phyloP scores from a whole-genome alignment of 371 early-diverging fungal genomes.

The Syncephalis plumigaleata region DNA sequence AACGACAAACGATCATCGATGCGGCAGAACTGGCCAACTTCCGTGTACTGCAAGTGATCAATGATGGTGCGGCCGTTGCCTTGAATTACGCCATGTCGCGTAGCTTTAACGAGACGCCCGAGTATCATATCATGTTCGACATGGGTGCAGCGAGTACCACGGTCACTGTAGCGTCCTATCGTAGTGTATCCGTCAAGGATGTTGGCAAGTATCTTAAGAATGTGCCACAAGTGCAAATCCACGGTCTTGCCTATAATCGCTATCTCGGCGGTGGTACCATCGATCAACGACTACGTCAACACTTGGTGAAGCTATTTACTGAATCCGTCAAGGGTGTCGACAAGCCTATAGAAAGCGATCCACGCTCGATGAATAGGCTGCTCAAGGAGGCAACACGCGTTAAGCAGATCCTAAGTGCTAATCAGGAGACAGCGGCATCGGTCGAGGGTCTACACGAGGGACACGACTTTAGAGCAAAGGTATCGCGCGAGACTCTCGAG shows the following conservation, averaged over 20 bases:
- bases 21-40: slow-evolving; percentile 87
- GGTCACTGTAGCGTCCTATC: slow-evolving; percentile 71
- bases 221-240: slow-evolving; percentile 54
- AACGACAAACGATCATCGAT: slow-evolving; percentile 85
- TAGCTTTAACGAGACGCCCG: slow-evolving; percentile 42
- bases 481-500: slow-evolving; percentile 70
- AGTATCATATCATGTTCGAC: slow-evolving; percentile 85
- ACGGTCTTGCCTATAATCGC: slow-evolving; percentile 64
- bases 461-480: slow-evolving; percentile 55
- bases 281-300: slow-evolving; percentile 59
- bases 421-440: slow-evolving; percentile 67
- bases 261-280: slow-evolving; percentile 79
- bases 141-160: slow-evolving; percentile 92
- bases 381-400: slow-evolving; percentile 85
- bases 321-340: slow-evolving; percentile 14
- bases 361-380: slow-evolving; percentile 73
- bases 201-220: slow-evolving; percentile 30
- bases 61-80: slow-evolving; percentile 91
- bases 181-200: slow-evolving; percentile 36
- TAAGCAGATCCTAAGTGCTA: slow-evolving; percentile 90
- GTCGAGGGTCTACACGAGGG: slow-evolving; percentile 82
- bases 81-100: slow-evolving; percentile 76
- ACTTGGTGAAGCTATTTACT: slow-evolving; percentile 53
- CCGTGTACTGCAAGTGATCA: slow-evolving; percentile 62
- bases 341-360: slow-evolving; percentile 24